Evolutionary conservation across 495 filamentous ascomycete species (phyloP).

Genomic region (Hypoxylon fuscum): DNA sequence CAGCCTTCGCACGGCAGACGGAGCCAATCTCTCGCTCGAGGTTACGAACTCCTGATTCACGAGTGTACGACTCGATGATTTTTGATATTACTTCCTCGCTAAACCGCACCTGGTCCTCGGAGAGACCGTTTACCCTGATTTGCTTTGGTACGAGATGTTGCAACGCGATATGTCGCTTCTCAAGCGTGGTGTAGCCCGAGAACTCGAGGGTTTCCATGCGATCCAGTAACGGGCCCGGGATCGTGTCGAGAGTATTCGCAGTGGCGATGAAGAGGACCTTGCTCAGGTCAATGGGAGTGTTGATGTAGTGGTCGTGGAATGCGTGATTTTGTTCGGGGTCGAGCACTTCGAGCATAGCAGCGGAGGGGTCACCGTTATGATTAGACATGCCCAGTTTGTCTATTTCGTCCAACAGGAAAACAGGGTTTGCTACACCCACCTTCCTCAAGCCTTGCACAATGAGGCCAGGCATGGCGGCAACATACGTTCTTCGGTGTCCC

Average conservation of each 20-base stretch:
- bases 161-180: conserved; percentile 95
- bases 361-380: conserved; percentile 95
- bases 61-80: conserved; percentile 94
- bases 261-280: conserved; percentile 99
- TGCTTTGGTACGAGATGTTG: conserved; percentile 96
- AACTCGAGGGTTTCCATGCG: conserved; percentile 95
- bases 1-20: conserved; percentile 93
- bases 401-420: conserved; percentile 97
- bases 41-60: conserved; percentile 97
- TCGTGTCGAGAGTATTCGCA: conserved; percentile 94
- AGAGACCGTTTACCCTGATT: conserved; percentile 78
- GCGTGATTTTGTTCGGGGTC: conserved; percentile 97
- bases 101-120: conserved; percentile 74
- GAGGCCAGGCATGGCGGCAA: conserved; percentile 97
- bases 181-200: conserved; percentile 95
- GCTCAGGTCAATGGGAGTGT: conserved; percentile 93
- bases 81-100: conserved; percentile 87
- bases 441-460: conserved; percentile 96
- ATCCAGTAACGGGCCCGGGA: conserved; percentile 92
- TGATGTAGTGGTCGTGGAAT: conserved; percentile 97
- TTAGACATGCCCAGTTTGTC: conserved; percentile 95
- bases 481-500: conserved; percentile 95
- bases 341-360: conserved; percentile 98
- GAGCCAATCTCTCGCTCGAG: conserved; percentile 95
- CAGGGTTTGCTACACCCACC: conserved; percentile 93